Conservation (phyloP, 1,284 basidiomycete species). For the Xanthoconium separans region DNA sequence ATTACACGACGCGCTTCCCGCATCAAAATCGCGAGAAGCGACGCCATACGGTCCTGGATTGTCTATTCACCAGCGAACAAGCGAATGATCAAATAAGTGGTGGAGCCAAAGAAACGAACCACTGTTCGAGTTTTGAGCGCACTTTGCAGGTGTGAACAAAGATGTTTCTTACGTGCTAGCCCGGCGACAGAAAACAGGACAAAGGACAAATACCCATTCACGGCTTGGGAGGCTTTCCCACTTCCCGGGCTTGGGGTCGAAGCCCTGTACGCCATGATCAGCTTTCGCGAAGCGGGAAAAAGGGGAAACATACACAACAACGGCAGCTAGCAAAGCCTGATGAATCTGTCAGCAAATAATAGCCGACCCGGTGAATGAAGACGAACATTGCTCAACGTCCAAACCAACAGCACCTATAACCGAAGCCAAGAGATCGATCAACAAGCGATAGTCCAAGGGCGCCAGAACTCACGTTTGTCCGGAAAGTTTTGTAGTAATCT, state of each 20-base stretch:
- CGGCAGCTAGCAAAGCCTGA: slow-evolving; percentile 71
- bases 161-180: slow-evolving; percentile 66
- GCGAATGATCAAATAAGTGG: slow-evolving; percentile 75
- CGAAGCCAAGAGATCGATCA: slow-evolving; percentile 3
- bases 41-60: neutral
- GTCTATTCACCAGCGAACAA: slow-evolving; percentile 80
- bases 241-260: slow-evolving; percentile 41
- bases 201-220: slow-evolving; percentile 80
- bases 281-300: neutral
- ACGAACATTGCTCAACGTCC: slow-evolving; percentile 80
- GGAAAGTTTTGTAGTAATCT: slow-evolving; percentile 86
- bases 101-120: slow-evolving; percentile 78
- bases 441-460: slow-evolving; percentile 3
- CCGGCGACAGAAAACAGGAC: slow-evolving; percentile 83
- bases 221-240: slow-evolving; percentile 44
- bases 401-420: slow-evolving; percentile 65
- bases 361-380: slow-evolving; percentile 1
- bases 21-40: neutral
- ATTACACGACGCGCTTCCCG: neutral
- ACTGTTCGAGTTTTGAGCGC: slow-evolving; percentile 44
- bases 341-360: slow-evolving; percentile 9
- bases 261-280: slow-evolving; percentile 34
- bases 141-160: neutral
- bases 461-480: slow-evolving; percentile 66
- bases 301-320: slow-evolving; percentile 54